phyloP scores from a whole-genome alignment of 164 flowering plant species.

The Aristolochia californica region DNA sequence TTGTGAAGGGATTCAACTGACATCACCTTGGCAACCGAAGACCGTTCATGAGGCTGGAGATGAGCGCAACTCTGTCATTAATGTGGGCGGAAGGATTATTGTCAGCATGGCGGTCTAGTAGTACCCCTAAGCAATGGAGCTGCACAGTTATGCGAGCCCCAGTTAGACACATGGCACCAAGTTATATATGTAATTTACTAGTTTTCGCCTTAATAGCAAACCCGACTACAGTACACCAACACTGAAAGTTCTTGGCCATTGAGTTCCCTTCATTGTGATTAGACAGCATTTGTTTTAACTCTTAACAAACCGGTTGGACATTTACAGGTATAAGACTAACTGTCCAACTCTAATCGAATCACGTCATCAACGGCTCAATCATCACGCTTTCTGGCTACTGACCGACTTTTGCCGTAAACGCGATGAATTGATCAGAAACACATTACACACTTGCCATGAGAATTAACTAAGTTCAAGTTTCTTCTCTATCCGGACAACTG shows the following conservation, averaged over 20 bases:
- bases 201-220: not conserved
- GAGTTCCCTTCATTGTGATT: not conserved
- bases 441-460: too few relatives aligned
- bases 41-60: constrained; percentile 52
- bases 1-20: not conserved
- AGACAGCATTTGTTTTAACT: too few relatives aligned
- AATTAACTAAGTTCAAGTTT: too few relatives aligned
- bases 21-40: constrained; percentile 75
- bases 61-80: constrained; percentile 40
- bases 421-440: too few relatives aligned
- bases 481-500: too few relatives aligned
- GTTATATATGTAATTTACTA: not conserved
- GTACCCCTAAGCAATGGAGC: constrained; percentile 85
- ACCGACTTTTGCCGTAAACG: too few relatives aligned
- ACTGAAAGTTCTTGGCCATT: not conserved
- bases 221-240: not conserved
- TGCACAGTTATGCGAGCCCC: constrained; percentile 15
- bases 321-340: too few relatives aligned
- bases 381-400: too few relatives aligned
- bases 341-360: too few relatives aligned
- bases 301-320: too few relatives aligned
- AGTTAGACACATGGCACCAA: not conserved
- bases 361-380: too few relatives aligned
- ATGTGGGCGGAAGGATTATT: constrained; percentile 31
- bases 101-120: constrained; percentile 31